These are phyloP conservation scores for Fistulinella staudtii DNA, from an alignment of 1,284 basidiomycete genomes.

Conservation along the genomic window DNA sequence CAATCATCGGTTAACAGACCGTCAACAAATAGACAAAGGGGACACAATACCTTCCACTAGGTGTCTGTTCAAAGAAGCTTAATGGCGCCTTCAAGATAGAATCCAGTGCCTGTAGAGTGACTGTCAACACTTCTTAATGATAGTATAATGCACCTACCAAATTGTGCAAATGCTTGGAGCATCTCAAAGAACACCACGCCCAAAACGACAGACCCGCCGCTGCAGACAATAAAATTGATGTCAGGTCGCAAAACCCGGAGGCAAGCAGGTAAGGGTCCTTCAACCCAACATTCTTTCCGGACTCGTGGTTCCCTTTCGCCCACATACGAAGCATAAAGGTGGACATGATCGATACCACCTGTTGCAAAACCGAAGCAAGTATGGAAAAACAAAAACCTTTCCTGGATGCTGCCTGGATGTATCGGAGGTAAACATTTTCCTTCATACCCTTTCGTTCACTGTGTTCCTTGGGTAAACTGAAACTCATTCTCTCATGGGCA, in stretches of 20 bases:
- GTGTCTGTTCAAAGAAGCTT: slow-evolving; percentile 85
- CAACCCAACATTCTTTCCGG: slow-evolving; percentile 57
- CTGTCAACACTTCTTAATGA: not conserved
- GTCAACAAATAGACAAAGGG: not conserved
- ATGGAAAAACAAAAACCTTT: slow-evolving; percentile 63
- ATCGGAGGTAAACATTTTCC: slow-evolving; percentile 62
- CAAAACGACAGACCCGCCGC: slow-evolving; percentile 63
- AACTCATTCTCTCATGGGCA: slow-evolving; percentile 35
- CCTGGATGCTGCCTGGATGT: slow-evolving; percentile 77
- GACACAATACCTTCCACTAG: slow-evolving; percentile 63
- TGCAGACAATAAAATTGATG: slow-evolving; percentile 50
- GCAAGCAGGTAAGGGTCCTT: slow-evolving; percentile 49
- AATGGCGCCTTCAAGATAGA: slow-evolving; percentile 81
- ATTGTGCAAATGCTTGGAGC: slow-evolving; percentile 76
- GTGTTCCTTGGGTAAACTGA: slow-evolving; percentile 57
- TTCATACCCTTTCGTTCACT: slow-evolving; percentile 84
- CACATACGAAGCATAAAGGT: slow-evolving; percentile 76
- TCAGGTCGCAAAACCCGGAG: slow-evolving; percentile 61
- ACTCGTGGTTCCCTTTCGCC: slow-evolving; percentile 72
- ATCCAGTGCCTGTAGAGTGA: slow-evolving; percentile 56
- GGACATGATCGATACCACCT: slow-evolving; percentile 52
- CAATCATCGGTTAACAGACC: not conserved
- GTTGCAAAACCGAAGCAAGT: slow-evolving; percentile 47
- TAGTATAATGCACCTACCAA: slow-evolving; percentile 43
- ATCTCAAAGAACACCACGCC: slow-evolving; percentile 76